Evolutionary conservation across 306 rosid genomes (phyloP).

Genomic region (Alnus rubra): DNA sequence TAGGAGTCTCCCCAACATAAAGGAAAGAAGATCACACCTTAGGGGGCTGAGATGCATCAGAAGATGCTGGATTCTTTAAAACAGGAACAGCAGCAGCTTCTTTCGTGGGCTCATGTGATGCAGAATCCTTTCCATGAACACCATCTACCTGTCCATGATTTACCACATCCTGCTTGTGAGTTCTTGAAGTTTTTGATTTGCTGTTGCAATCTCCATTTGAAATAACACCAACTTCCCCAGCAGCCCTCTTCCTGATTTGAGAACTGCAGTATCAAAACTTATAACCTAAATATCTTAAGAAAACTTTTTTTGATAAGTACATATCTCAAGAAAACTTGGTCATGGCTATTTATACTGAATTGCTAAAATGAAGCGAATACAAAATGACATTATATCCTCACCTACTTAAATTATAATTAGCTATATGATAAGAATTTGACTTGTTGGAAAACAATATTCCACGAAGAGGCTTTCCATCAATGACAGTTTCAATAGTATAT

Average conservation of each 20-base stretch:
- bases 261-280: slow-evolving; percentile 27
- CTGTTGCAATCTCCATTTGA: slow-evolving; percentile 53
- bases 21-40: slow-evolving; percentile 46
- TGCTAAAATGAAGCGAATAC: background rate
- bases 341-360: background rate
- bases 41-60: slow-evolving; percentile 42
- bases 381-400: slow-evolving; percentile 25
- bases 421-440: slow-evolving; percentile 37
- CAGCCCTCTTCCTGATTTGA: slow-evolving; percentile 69
- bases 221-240: slow-evolving; percentile 46
- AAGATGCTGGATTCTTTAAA: slow-evolving; percentile 40
- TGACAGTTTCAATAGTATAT: slow-evolving; percentile 72
- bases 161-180: slow-evolving; percentile 41
- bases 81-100: slow-evolving; percentile 40
- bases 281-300: slow-evolving; percentile 1
- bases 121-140: slow-evolving; percentile 35
- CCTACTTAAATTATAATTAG: slow-evolving; percentile 57
- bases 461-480: slow-evolving; percentile 89
- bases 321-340: background rate
- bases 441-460: slow-evolving; percentile 74
- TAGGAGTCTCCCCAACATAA: slow-evolving; percentile 18
- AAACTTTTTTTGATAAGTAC: background rate
- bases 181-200: slow-evolving; percentile 50
- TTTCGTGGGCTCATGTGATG: slow-evolving; percentile 33
- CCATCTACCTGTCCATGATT: slow-evolving; percentile 34